These are phyloP conservation scores for Septoria linicola DNA, from an alignment of 2,329 filamentous ascomycete species.

Conservation along the genomic window DNA sequence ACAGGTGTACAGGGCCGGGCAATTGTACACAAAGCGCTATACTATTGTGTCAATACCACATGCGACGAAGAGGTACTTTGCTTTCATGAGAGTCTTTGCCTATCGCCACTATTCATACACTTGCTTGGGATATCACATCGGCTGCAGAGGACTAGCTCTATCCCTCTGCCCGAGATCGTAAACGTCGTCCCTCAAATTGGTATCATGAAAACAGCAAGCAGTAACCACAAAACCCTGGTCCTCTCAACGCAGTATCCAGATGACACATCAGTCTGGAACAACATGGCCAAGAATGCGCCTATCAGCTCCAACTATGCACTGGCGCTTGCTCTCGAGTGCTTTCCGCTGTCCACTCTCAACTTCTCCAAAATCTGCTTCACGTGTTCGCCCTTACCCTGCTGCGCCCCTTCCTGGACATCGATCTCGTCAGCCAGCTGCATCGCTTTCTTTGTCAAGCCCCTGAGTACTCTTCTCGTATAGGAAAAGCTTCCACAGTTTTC, in stretches of 20 bases:
- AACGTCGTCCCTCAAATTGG: constrained; percentile 6
- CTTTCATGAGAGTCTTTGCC: no score
- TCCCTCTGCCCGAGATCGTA: neutral
- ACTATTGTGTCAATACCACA: no score
- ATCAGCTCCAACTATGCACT: neutral
- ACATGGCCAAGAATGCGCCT: no score
- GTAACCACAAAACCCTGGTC: neutral
- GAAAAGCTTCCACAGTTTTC: constrained; percentile 81
- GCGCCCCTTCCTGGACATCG: constrained; percentile 28
- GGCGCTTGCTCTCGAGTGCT: constrained; percentile 23
- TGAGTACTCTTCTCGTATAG: constrained; percentile 67
- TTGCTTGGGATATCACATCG: no score
- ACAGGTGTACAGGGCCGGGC: no score
- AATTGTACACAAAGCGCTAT: no score
- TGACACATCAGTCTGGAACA: neutral
- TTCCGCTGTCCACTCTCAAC: constrained; percentile 37
- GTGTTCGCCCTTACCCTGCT: constrained; percentile 41
- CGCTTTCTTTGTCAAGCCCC: constrained; percentile 46
- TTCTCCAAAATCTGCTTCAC: constrained; percentile 41
- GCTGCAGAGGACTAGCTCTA: no score
- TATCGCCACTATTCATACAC: no score
- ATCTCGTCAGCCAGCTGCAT: constrained; percentile 45
- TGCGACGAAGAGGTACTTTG: no score
- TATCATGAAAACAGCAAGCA: constrained; percentile 5
- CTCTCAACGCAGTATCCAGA: neutral